phyloP scores from a whole-genome alignment of 257 asterid species.

The Parsonsia alboflavescens region DNA sequence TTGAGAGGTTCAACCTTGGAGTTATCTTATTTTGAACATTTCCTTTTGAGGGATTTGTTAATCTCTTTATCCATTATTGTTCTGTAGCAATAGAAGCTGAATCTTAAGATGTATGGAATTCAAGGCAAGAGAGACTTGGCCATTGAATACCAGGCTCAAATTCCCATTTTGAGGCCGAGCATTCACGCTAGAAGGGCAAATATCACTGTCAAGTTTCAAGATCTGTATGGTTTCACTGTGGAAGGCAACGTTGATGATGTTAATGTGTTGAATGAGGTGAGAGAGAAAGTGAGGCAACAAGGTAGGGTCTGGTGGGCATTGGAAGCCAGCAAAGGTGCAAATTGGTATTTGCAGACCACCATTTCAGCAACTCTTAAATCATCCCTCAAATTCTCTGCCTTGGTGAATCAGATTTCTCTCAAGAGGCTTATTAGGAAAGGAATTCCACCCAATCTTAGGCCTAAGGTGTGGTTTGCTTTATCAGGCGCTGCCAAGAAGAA shows the following conservation, averaged over 20 bases:
- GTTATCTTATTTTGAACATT: not conserved
- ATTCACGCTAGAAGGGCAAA: conserved; percentile 88
- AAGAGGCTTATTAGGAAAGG: conserved; percentile 90
- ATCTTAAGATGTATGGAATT: conserved; percentile 55
- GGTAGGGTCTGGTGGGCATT: conserved; percentile 92
- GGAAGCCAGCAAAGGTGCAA: conserved; percentile 82
- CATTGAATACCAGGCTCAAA: conserved; percentile 58
- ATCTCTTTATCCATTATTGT: not conserved
- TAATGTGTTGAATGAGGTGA: conserved; percentile 91
- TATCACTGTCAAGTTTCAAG: conserved; percentile 88
- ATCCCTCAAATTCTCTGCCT: conserved; percentile 65
- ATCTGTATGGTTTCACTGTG: conserved; percentile 85
- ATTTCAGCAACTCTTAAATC: conserved; percentile 56
- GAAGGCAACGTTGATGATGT: conserved; percentile 99
- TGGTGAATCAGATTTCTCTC: conserved; percentile 81
- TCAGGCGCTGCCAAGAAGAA: conserved; percentile 99
- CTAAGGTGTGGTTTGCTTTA: conserved; percentile 85
- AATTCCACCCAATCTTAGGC: conserved; percentile 88
- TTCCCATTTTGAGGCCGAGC: conserved; percentile 80
- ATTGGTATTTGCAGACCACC: conserved; percentile 76
- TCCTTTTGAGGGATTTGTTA: not conserved
- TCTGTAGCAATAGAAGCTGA: conserved; percentile 6
- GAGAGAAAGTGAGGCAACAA: conserved; percentile 92
- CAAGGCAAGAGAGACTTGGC: conserved; percentile 62
- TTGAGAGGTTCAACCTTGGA: conserved; percentile 5